Evolutionary conservation across 768 basidiomycete genomes (phyloP), one percentile per base, ranked within the genome.

Genomic region (Lactarius hatsudake): DNA sequence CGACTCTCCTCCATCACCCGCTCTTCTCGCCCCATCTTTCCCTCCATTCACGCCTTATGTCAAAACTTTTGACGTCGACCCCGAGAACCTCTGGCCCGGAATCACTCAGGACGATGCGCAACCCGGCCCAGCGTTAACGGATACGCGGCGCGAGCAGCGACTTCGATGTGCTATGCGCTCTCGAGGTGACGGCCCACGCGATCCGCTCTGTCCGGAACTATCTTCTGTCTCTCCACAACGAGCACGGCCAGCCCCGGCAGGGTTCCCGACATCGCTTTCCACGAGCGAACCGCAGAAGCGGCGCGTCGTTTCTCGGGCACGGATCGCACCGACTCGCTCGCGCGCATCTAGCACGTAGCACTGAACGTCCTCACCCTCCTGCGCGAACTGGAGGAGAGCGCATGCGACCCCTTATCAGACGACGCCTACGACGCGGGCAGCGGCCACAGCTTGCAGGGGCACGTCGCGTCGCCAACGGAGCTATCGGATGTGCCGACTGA

Each of bases 331-430:
- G 88, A 93, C 72, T 87, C 89, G 1, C 78, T 93, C 20, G 81
- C 84, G 1, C 79, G 86, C 58, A 87, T 98, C 62, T 83, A 96
- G 28, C 85, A 84, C 60, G 84, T 88, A 0, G 93, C 94, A 1
- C 77, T 98, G 61, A 94, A 95, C 67, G 91, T 97, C 10, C 84
- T 98, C 36, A 83, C 88, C 6, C 81, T 86, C 45, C 83, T 98
- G 51, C 84, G 93, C 43, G 87, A 86, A 36, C 78, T 98, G 85
- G 30, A 30, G 75, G 93, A 95, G 73, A 77, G 78, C 10, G 85
- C 30, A 30, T 0, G 30, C 30, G 30, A 30, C 5, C 30, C 30
- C 5, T 30, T 30, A 30, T 30, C 30, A 0, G 30, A 30, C 30
- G 30, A 30, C 30, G 5, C 30, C 30, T 30, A 30, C 85, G 30